Base-by-base conservation (phyloP, 2,329 filamentous ascomycete species). In the Zymoseptoria tritici region DNA sequence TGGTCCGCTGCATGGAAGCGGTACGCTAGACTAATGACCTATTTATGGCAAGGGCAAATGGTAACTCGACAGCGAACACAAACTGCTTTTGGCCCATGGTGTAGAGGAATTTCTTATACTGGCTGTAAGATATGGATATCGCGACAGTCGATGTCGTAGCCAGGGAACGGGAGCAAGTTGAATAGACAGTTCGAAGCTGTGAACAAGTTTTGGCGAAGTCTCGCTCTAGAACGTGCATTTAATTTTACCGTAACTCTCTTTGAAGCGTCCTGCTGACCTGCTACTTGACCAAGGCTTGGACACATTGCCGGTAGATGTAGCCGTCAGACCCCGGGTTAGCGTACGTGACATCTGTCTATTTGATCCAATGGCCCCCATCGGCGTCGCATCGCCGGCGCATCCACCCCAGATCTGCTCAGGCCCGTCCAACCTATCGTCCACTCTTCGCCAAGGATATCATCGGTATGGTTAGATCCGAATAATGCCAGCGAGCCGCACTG, bases 401-500 rank as follows among this genome's bases (percentile, higher is more conserved):
- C 36, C 36, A 46, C 36, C 16, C 11, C 11, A 46, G 36, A 46
- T 46, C 36, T 46, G 16, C 36, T 46, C 36, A 29, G 26, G 36
- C 36, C 16, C 36, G 13, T n/a, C 36, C 36, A n/a, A 46, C 36
- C 36, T n/a, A 46, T 46, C 36, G 36, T 6, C 26, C 36, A 46
- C 36, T 11, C 2, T n/a, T 46, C 13, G 36, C 36, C 36, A 46
- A 46, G 36, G 36, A 46, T 16, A 46, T 6, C 13, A 13, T 16
- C 36, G 36, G 36, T 6, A 46, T 46, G 36, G 16, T 16, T 6
- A 16, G 16, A n/a, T 46, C 36, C 36, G 36, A 46, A 54, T 20
- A 20, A 61, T 61, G 59, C 56, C 59, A 46, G 56, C 53, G 21
- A 50, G 42, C 16, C 55, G 59, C 42, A 49, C 16, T 24, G 42